Evolutionary conservation across 1,284 basidiomycete species (phyloP), one percentile per base, ranked within the genome.

Genomic region (Marasmius fiardii): DNA sequence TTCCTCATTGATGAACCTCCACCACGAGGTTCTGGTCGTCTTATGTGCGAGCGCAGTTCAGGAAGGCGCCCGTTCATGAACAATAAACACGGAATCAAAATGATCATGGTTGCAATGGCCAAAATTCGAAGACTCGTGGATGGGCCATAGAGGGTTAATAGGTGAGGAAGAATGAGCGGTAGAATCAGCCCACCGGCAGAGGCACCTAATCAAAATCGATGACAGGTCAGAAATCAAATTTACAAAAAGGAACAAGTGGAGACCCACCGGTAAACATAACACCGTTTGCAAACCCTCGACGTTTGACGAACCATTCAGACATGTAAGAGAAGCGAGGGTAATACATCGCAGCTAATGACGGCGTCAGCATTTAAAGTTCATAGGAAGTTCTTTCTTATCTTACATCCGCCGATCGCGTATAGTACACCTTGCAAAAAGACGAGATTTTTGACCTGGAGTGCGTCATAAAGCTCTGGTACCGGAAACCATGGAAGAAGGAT

Each of bases 251-350:
- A 18, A 23, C n/a, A 16, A 43, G 11, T 16, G 44, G 4, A 10
- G 26, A 37, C 51, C 18, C 57, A 68, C 74, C 76, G 7, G 75
- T 73, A 51, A 73, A 73, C 21, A 77, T 68, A 28, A 74, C 65
- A 0, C 76, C 75, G 52, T 71, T 74, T 3, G 76, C 77, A 8
- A 75, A 62, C 0, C 76, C 76, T n/a, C 74, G 61, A 0, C 69
- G 66, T 5, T 57, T 58, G 23, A 74, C 66, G 58, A 78, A 79
- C 77, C 76, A 79, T 54, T 78, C 75, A 0, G 71, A 68, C 55
- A 78, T 62, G 58, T 68, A 74, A 16, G 66, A 69, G n/a, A 77
- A 65, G 34, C 63, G 66, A 1, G 72, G 68, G 7, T 67, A 62
- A 58, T 73, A 75, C 2, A 75, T 51, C 18, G 75, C 51, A 7